Conservation (phyloP, 2,329 filamentous ascomycete genomes). For the Trichoderma koningiopsis region DNA sequence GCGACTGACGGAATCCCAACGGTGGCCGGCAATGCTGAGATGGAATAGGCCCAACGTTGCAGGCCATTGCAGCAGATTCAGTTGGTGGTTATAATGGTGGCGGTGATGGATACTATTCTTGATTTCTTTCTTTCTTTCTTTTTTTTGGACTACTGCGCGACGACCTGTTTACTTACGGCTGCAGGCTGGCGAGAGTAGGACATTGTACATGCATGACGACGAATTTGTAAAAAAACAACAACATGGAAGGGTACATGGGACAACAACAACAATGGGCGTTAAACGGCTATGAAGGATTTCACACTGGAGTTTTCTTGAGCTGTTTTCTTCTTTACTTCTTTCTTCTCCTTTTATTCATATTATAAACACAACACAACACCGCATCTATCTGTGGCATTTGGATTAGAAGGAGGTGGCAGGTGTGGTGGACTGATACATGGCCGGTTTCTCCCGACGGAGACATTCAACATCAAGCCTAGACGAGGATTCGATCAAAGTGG, state of each 20-base stretch:
- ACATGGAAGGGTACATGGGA: slow-evolving; percentile 32
- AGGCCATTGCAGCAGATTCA: background rate
- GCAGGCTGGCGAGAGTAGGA: background rate
- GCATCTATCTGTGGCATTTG: background rate
- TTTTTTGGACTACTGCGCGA: background rate
- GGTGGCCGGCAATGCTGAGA: slow-evolving; percentile 47
- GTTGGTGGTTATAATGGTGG: background rate
- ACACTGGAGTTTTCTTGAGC: slow-evolving; percentile 38
- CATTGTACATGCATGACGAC: slow-evolving; percentile 18
- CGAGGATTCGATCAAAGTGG: background rate
- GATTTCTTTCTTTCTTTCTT: background rate
- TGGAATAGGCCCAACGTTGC: slow-evolving; percentile 38
- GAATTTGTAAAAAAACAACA: slow-evolving; percentile 14
- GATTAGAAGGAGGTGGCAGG: background rate
- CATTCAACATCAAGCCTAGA: background rate
- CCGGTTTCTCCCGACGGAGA: background rate
- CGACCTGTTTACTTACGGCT: background rate
- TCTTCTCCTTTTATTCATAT: background rate
- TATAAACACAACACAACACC: background rate
- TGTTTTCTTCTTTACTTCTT: slow-evolving; percentile 26
- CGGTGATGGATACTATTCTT: background rate
- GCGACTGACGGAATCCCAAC: slow-evolving; percentile 52
- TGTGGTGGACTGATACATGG: background rate
- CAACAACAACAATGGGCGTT: slow-evolving; percentile 33
- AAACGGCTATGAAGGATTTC: slow-evolving; percentile 41